Conservation (phyloP, 2,329 filamentous ascomycete species). For the Microsporum canis region DNA sequence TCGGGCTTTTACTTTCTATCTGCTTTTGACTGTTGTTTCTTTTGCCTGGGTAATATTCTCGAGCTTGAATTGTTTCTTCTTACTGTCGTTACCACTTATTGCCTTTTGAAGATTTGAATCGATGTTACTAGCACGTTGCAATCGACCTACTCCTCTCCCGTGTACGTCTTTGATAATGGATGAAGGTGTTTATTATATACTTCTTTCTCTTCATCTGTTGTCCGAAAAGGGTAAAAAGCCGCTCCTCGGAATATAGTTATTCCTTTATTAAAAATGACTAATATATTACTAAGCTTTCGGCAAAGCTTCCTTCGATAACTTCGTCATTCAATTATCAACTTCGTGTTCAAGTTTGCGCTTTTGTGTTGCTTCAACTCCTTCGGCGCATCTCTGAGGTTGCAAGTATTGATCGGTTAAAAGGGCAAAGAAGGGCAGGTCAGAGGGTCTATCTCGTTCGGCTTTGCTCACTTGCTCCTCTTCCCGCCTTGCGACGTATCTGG, state of each 20-base stretch:
- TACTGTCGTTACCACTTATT: neutral
- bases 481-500: neutral
- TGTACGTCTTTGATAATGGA: no score
- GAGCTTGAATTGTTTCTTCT: neutral
- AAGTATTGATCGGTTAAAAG: neutral
- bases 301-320: neutral
- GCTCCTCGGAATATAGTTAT: no score
- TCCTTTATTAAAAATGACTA: no score
- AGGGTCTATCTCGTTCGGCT: neutral
- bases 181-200: no score
- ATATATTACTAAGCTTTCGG: neutral
- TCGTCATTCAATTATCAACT: neutral
- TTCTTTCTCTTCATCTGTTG: no score
- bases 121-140: neutral
- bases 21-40: neutral
- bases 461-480: neutral
- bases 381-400: neutral
- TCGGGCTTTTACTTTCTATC: neutral
- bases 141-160: neutral
- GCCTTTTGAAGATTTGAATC: neutral
- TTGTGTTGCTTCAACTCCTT: neutral
- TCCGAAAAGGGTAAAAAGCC: no score
- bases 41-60: neutral
- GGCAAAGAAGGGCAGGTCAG: neutral
- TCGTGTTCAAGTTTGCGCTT: neutral